Evolutionary conservation across 2,329 filamentous ascomycete genomes (phyloP).

Genomic region (Neofusicoccum laricinum): DNA sequence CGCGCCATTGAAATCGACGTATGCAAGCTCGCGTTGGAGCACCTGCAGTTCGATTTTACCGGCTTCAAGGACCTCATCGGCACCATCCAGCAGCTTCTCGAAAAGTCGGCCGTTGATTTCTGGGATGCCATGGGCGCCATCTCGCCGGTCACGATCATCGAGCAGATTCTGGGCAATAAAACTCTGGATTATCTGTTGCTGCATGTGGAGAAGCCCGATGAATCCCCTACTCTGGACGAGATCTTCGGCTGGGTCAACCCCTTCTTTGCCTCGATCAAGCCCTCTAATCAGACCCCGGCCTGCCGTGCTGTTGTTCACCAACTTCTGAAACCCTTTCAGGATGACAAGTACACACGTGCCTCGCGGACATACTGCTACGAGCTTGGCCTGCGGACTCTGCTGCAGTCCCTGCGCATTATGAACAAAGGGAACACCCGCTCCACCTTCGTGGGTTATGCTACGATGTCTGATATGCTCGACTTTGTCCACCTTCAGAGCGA

Average conservation of each 20-base stretch:
- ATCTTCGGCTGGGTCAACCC: conserved; percentile 75
- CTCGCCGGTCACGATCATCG: conserved; percentile 75
- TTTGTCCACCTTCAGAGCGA: conserved; percentile 60
- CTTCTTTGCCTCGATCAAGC: conserved; percentile 74
- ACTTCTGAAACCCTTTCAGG: conserved; percentile 65
- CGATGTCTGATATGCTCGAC: conserved; percentile 58
- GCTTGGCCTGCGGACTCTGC: conserved; percentile 50
- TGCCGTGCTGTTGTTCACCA: conserved; percentile 76
- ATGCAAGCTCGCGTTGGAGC: conserved; percentile 58
- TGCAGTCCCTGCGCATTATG: conserved; percentile 33
- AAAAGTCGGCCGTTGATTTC: conserved; percentile 74
- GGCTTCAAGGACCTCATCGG: conserved; percentile 68
- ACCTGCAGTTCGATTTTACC: conserved; percentile 52
- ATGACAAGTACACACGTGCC: conserved; percentile 53
- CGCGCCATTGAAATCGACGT: conserved; percentile 74
- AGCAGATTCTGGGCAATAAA: conserved; percentile 75
- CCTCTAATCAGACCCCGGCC: conserved; percentile 72
- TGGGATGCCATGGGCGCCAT: conserved; percentile 86
- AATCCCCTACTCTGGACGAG: conserved; percentile 56
- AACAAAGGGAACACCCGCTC: conserved; percentile 30
- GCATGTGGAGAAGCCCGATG: conserved; percentile 38
- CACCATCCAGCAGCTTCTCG: conserved; percentile 67
- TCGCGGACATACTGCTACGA: conserved; percentile 62
- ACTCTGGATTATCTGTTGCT: conserved; percentile 61
- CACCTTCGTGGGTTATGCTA: conserved; percentile 40